A percentile compares a stretch with the other conserved stretches of the same genome.
phyloP scores from a whole-genome alignment of 768 basidiomycete genomes.

The Kwoniella pini region DNA sequence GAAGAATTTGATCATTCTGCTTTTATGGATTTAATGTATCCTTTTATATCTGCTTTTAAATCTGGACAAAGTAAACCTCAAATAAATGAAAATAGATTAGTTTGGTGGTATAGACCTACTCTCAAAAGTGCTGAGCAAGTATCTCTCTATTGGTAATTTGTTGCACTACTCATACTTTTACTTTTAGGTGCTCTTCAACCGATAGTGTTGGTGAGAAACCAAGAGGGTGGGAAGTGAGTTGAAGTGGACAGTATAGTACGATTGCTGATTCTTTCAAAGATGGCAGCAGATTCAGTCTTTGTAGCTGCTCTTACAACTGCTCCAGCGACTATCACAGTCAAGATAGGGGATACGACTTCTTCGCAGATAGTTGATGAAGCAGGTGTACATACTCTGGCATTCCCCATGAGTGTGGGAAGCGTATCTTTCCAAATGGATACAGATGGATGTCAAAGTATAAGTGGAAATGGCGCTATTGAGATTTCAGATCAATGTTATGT shows the following conservation, averaged over 20 bases:
- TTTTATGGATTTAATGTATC: constrained; percentile 48
- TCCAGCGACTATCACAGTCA: constrained; percentile 46
- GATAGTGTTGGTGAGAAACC: constrained; percentile 48
- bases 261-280: neutral
- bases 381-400: constrained; percentile 41
- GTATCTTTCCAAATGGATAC: constrained; percentile 41
- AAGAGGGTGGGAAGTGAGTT: constrained; percentile 47
- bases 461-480: constrained; percentile 20
- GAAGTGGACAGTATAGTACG: neutral
- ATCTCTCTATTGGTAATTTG: no score
- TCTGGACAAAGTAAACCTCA: constrained; percentile 32
- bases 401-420: constrained; percentile 47
- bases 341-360: constrained; percentile 37
- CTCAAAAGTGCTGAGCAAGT: constrained; percentile 36
- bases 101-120: constrained; percentile 52
- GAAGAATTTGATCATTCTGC: constrained; percentile 49
- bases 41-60: constrained; percentile 54
- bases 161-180: no score
- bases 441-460: constrained; percentile 13
- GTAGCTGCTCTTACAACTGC: constrained; percentile 44
- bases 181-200: constrained; percentile 39
- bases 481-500: constrained; percentile 45
- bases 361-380: constrained; percentile 31
- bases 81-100: constrained; percentile 43
- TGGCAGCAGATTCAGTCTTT: constrained; percentile 47